Evolutionary conservation across 176 grass and related monocot genomes (phyloP).

Genomic region (Phyllostachys edulis): DNA sequence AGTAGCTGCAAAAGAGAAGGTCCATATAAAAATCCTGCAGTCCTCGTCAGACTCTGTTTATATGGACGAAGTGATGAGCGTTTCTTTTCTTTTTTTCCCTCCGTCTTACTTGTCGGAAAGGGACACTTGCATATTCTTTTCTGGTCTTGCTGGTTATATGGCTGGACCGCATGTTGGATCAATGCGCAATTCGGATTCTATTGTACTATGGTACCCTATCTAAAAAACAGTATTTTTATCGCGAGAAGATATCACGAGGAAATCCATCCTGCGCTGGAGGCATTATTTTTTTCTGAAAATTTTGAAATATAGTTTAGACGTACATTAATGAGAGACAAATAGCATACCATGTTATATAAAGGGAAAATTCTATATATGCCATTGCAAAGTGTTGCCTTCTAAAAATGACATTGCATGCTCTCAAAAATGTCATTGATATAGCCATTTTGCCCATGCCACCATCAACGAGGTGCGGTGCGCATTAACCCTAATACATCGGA

Average conservation of each 20-base stretch:
- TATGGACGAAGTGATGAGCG: constrained; percentile 17
- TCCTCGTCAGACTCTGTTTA: constrained; percentile 29
- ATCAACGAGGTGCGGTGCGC: too few relatives aligned
- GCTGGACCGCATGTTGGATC: constrained; percentile 4
- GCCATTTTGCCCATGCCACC: too few relatives aligned
- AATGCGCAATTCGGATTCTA: neutral
- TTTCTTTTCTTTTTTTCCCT: neutral
- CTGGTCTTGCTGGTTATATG: neutral
- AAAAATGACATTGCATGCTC: too few relatives aligned
- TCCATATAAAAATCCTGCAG: neutral
- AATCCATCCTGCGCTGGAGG: neutral
- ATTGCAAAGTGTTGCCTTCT: too few relatives aligned
- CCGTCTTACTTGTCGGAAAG: neutral
- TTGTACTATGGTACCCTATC: neutral
- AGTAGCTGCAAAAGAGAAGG: neutral
- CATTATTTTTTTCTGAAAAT: neutral
- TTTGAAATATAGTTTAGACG: neutral
- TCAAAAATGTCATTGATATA: too few relatives aligned
- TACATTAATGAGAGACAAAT: neutral
- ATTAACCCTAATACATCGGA: too few relatives aligned
- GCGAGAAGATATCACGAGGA: neutral
- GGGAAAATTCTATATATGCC: too few relatives aligned
- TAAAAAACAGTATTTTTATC: neutral
- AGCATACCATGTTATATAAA: neutral
- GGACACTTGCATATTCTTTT: constrained; percentile 4